A percentile compares a stretch with the other conserved stretches of the same genome.
These are phyloP conservation scores for Pelargonium nanum DNA, from an alignment of 345 rosid genomes.

Conservation along the genomic window DNA sequence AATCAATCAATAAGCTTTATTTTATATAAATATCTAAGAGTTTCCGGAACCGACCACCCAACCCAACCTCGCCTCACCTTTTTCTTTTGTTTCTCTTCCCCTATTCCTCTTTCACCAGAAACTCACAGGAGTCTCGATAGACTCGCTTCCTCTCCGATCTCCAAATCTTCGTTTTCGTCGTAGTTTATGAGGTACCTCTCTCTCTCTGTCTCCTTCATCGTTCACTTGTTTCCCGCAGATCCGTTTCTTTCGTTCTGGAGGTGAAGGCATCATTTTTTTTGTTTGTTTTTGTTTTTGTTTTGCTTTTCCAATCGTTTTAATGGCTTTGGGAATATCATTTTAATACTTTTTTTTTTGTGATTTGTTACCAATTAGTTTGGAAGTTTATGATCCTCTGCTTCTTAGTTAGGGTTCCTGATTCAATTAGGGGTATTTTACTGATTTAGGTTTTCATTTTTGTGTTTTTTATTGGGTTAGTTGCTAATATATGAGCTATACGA, in stretches of 20 bases:
- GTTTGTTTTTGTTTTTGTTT: neutral
- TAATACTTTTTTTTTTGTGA: too few species aligned
- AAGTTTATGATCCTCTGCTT: neutral
- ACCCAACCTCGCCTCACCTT: too few species aligned
- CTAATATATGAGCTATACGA: too few species aligned
- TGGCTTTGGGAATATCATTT: too few species aligned
- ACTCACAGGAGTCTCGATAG: conserved; percentile 3
- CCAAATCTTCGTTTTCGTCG: conserved; percentile 16
- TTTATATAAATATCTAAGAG: neutral
- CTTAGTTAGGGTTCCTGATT: neutral
- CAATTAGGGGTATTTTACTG: neutral
- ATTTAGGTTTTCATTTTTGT: too few species aligned
- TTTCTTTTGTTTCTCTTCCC: neutral
- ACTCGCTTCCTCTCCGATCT: conserved; percentile 17
- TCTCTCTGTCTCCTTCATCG: neutral
- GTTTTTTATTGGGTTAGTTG: too few species aligned
- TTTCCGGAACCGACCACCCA: neutral
- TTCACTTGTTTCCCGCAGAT: neutral
- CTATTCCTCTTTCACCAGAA: neutral
- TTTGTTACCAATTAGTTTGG: neutral
- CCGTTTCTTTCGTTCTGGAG: neutral
- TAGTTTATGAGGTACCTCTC: conserved; percentile 38
- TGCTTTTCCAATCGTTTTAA: too few species aligned
- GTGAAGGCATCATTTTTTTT: neutral
- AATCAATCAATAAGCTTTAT: too few species aligned